phyloP scores from a whole-genome alignment of 371 early-diverging fungal species.

The Rhizopus stolonifer region DNA sequence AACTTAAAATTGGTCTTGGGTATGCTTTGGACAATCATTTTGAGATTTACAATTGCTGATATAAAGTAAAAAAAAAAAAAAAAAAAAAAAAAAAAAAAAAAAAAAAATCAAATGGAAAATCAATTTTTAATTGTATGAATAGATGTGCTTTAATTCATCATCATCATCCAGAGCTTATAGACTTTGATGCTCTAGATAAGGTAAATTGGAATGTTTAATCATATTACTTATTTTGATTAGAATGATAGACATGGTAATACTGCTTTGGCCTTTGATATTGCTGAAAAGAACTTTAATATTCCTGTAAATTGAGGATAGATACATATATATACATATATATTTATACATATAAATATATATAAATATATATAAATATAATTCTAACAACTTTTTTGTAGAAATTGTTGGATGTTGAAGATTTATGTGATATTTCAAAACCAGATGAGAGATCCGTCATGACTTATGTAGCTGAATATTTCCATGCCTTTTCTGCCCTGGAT shows the following conservation, averaged over 20 bases:
- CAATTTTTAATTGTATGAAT: neutral
- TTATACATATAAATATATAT: no score
- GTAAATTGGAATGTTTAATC: slow-evolving; percentile 17
- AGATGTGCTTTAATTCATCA: slow-evolving; percentile 95
- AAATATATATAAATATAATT: no score
- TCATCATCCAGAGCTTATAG: slow-evolving; percentile 94
- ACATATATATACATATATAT: no score
- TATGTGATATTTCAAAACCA: slow-evolving; percentile 91
- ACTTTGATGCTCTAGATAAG: slow-evolving; percentile 84
- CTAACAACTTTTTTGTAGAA: slow-evolving; percentile 45
- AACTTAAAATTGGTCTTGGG: slow-evolving; percentile 96
- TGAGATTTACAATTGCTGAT: slow-evolving; percentile 93
- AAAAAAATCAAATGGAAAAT: neutral
- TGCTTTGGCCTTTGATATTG: slow-evolving; percentile 93
- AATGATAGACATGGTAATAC: slow-evolving; percentile 83
- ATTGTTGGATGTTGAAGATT: slow-evolving; percentile 94
- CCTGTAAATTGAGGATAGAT: slow-evolving; percentile 49
- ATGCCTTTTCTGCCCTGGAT: slow-evolving; percentile 89
- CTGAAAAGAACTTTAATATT: slow-evolving; percentile 86
- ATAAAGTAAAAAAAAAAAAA: slow-evolving; percentile 58
- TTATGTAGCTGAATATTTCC: slow-evolving; percentile 98
- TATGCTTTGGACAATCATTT: slow-evolving; percentile 97
- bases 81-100: slow-evolving; percentile 8
- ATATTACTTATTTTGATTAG: slow-evolving; percentile 16
- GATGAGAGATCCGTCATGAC: slow-evolving; percentile 98